Base-by-base conservation (phyloP, 306 rosid species). In the Argentina anserina region DNA sequence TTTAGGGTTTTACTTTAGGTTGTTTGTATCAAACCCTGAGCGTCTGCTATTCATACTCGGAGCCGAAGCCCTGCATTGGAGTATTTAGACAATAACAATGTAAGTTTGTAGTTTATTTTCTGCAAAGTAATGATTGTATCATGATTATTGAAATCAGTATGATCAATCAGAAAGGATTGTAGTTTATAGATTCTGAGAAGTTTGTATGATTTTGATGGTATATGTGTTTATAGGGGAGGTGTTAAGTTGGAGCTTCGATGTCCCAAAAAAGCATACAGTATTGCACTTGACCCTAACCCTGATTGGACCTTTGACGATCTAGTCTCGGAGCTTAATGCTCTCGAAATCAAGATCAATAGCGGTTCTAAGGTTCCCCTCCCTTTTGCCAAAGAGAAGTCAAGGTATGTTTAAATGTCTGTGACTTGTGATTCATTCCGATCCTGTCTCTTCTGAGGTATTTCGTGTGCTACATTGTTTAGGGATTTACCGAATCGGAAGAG, bases 281-380 rank as follows among this genome's bases (percentile, higher is more conserved):
- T 89, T 18, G 52, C 76, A 6, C 78, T 45, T 34, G 96, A 92
- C 33, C 97, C 96, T 3, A 86, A 81, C n/a, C 93, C 97, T 26
- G 88, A 92, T 89, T 92, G 91, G 96, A 86, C 47, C 58, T 92
- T 86, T 41, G 86, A 87, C 62, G 84, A 78, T 77, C 83, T 92
- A 9, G 29, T 83, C 39, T 77, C 87, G 23, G 96, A 89, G 80
- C 90, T 92, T 73, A 82, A 88, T 73, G 79, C 86, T 6, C 66
- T 92, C 74, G 96, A 93, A 74, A 40, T 36, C 39, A 89, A 85
- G 72, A 88, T 86, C 56, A 71, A 76, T 7, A n/a, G 63, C 34
- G 82, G 89, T 76, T 74, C 82, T 12, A 76, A 77, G 8, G 31
- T 69, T 61, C 85, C 87, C n/a, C 50, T 71, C 20, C 85, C 84